Evolutionary conservation across 2,329 filamentous ascomycete genomes (phyloP), one percentile per base, ranked within the genome.

Genomic region (Chrysoporthe deuterocubensis): DNA sequence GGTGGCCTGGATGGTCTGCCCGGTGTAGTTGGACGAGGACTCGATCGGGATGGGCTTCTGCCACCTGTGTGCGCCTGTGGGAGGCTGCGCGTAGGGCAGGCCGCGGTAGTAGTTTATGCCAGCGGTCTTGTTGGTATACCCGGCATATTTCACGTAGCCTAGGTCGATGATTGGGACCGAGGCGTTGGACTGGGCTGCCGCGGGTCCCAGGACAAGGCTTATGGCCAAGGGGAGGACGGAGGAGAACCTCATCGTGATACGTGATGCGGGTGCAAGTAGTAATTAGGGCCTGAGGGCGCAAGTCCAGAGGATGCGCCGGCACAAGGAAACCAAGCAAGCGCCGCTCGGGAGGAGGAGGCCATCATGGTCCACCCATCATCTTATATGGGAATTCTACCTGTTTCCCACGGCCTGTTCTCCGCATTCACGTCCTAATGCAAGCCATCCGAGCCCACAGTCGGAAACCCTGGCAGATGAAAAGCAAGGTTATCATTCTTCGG

Each of bases 41-140:
- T 66, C 65, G 42, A 66, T 58, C 26, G 65, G 65, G 6, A 50
- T 6, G 14, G 65, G 65, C 26, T 58, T 66, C 32, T 66, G 57
- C 65, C 65, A 66, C 2, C 65, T 54, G 37, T 48, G 18, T 37
- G 16, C 16, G 32, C 65, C 65, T 1, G 58, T 56, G 3, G 65
- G 65, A 1, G 65, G 26, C 32, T 56, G 52, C 4, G 59, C 65
- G 16, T 66, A 66, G 11, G 7, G 42, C 1, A 66, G n/a, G 26
- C 65, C 59, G 14, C 65, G 59, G 42, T 66, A 66, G 52, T 66
- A 66, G 65, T 66, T 62, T 50, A 66, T 62, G 2, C 59, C 59
- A 1, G 65, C 59, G 32, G 65, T 66, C 11, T 40, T 26, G 52
- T 66, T 66, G 18, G 59, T 50, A 32, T 66, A 66, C 18, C 65